Evolutionary conservation across 164 flowering plant species (phyloP).

Genomic region (Liquidambar formosana): DNA sequence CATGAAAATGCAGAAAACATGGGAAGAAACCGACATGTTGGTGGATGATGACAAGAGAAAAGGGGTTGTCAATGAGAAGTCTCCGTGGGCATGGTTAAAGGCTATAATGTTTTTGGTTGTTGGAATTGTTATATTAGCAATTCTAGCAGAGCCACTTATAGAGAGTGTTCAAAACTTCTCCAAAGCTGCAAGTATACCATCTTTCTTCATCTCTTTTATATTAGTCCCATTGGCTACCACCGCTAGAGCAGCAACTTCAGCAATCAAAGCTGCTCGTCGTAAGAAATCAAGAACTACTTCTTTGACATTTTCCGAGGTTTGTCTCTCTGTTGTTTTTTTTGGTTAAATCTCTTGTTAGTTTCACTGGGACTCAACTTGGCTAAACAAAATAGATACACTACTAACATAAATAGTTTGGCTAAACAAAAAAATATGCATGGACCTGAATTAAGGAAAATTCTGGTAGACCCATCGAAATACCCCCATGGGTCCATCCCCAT

Average conservation of each 20-base stretch:
- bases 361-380: too few species aligned
- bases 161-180: slow-evolving; percentile 32
- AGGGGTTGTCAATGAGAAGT: background rate
- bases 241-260: slow-evolving; percentile 30
- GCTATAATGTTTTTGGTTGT: slow-evolving; percentile 6
- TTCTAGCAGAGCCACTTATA: slow-evolving; percentile 41
- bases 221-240: slow-evolving; percentile 34
- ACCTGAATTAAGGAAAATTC: too few species aligned
- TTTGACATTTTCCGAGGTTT: slow-evolving; percentile 45
- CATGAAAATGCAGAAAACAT: slow-evolving; percentile 12
- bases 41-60: background rate
- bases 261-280: slow-evolving; percentile 20
- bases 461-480: too few species aligned
- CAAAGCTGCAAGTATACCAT: slow-evolving; percentile 21
- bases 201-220: slow-evolving; percentile 32
- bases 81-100: background rate
- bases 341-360: too few species aligned
- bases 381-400: too few species aligned
- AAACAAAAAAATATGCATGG: too few species aligned
- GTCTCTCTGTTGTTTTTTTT: too few species aligned
- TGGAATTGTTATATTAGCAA: slow-evolving; percentile 22
- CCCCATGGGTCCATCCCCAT: too few species aligned
- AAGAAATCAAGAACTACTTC: slow-evolving; percentile 31
- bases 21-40: slow-evolving; percentile 11
- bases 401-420: too few species aligned